Evolutionary conservation across 2,329 filamentous ascomycete species (phyloP).

Genomic region (Nemania sp.): DNA sequence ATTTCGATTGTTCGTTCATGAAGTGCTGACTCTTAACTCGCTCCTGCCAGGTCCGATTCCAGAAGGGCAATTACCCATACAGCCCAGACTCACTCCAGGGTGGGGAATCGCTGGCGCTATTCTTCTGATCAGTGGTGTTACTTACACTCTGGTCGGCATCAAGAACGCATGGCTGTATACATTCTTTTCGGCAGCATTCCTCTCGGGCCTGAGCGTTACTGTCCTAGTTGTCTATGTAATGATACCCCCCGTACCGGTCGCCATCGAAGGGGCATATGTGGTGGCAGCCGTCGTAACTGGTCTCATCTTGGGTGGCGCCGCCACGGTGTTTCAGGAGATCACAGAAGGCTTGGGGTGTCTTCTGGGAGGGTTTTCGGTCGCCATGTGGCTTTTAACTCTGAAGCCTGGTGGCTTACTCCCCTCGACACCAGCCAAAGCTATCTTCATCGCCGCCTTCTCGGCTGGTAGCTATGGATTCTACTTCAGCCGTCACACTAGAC

Average conservation of each 20-base stretch:
- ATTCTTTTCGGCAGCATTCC: conserved; percentile 77
- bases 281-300: conserved; percentile 77
- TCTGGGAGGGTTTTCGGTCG: conserved; percentile 82
- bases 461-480: conserved; percentile 72
- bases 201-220: conserved; percentile 73
- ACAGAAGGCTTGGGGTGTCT: conserved; percentile 81
- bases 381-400: conserved; percentile 88
- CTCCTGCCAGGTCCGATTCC: conserved; percentile 49
- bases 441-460: conserved; percentile 77
- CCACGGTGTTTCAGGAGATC: conserved; percentile 81
- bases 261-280: conserved; percentile 83
- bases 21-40: conserved; percentile 16
- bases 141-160: conserved; percentile 78
- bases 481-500: conserved; percentile 76
- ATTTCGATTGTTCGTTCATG: not conserved
- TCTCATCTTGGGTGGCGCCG: conserved; percentile 70
- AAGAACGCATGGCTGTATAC: conserved; percentile 80
- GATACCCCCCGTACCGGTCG: conserved; percentile 73
- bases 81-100: conserved; percentile 77
- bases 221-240: conserved; percentile 90
- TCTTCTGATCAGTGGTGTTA: conserved; percentile 71
- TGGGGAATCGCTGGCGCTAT: conserved; percentile 79
- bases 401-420: conserved; percentile 75
- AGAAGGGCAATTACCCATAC: conserved; percentile 66
- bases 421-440: conserved; percentile 64